A percentile compares a stretch with the other conserved stretches of the same genome.
phyloP scores from a whole-genome alignment of 306 rosid species.

The Crotalaria pallida region DNA sequence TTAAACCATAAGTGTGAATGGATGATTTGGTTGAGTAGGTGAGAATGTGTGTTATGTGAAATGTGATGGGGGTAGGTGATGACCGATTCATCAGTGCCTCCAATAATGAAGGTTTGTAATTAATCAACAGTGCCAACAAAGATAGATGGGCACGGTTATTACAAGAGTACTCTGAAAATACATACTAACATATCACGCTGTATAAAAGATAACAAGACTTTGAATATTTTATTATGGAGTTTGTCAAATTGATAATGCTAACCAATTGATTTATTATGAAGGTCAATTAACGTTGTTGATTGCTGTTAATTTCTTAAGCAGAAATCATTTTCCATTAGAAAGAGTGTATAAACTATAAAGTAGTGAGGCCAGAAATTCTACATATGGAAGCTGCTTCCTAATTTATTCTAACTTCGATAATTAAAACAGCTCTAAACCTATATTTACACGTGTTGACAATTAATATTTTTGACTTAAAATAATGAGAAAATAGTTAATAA shows the following conservation, averaged over 20 bases:
- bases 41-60: not conserved
- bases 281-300: not conserved
- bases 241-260: not conserved
- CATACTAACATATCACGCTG: too few relatives aligned
- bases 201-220: not conserved
- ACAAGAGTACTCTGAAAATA: not conserved
- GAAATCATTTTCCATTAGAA: too few relatives aligned
- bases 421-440: too few relatives aligned
- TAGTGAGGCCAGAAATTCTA: too few relatives aligned
- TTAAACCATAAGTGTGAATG: not conserved
- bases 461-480: too few relatives aligned
- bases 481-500: too few relatives aligned
- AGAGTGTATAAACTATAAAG: too few relatives aligned
- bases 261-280: not conserved
- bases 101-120: not conserved
- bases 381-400: too few relatives aligned
- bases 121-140: not conserved
- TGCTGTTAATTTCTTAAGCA: not conserved
- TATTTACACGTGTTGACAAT: too few relatives aligned
- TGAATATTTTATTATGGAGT: not conserved
- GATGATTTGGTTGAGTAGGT: not conserved
- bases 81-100: constrained; percentile 1
- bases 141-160: not conserved
- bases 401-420: too few relatives aligned
- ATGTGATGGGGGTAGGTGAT: constrained; percentile 15